Conservation (phyloP, 768 basidiomycete species). For the Scleroderma bovista region DNA sequence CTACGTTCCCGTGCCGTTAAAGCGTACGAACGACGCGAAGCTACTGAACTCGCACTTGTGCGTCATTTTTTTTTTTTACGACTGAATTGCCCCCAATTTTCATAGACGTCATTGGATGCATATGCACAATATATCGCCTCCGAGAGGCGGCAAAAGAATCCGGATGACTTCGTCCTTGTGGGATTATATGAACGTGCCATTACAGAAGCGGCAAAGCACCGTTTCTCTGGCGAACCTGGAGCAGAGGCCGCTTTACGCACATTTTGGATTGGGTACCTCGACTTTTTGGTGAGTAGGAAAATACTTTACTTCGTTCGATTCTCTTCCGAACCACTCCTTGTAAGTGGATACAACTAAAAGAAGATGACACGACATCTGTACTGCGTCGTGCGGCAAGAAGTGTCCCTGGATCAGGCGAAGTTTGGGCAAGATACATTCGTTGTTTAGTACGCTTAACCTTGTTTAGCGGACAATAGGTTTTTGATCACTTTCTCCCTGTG, state of each 20-base stretch:
- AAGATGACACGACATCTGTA: constrained; percentile 36
- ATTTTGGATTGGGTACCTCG: constrained; percentile 74
- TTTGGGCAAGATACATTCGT: constrained; percentile 76
- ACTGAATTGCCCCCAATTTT: constrained; percentile 7
- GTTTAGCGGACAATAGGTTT: not conserved
- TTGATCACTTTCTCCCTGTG: not conserved
- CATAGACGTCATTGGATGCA: constrained; percentile 43
- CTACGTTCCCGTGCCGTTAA: constrained; percentile 54
- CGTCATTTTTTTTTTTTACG: constrained; percentile 9
- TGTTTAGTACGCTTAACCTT: constrained; percentile 45
- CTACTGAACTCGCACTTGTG: constrained; percentile 57
- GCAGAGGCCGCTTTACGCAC: constrained; percentile 53
- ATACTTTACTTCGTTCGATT: not conserved
- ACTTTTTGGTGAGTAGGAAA: constrained; percentile 51
- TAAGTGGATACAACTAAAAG: constrained; percentile 36
- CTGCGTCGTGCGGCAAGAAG: constrained; percentile 62
- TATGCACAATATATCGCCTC: constrained; percentile 59
- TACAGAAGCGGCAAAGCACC: constrained; percentile 58
- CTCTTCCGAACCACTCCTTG: constrained; percentile 1
- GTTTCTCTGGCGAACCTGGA: constrained; percentile 47
- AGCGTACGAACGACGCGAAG: constrained; percentile 59
- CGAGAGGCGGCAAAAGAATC: constrained; percentile 57
- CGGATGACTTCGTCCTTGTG: constrained; percentile 51
- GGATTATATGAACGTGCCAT: constrained; percentile 72
- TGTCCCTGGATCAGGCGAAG: constrained; percentile 68